Evolutionary conservation across 1,284 basidiomycete genomes (phyloP).

Genomic region (Leccinum solheimii): DNA sequence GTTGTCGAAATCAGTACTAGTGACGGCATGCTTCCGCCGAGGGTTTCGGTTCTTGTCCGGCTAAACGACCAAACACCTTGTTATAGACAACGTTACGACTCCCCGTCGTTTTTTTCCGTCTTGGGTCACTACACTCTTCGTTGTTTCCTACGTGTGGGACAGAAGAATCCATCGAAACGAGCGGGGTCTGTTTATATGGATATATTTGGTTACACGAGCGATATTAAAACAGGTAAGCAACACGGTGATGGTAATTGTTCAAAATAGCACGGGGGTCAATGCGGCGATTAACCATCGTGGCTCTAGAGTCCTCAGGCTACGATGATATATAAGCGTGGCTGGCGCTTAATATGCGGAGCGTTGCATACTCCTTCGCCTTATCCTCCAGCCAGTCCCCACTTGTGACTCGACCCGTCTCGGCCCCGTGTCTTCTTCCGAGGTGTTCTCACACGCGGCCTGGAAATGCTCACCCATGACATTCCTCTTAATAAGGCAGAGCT

Average conservation of each 20-base stretch:
- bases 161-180: not conserved
- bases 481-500: slow-evolving; percentile 25
- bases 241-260: not conserved
- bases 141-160: not conserved
- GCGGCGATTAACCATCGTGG: not conserved
- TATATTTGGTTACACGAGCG: not conserved
- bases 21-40: not conserved
- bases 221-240: not conserved
- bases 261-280: not conserved
- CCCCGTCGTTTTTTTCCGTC: not conserved
- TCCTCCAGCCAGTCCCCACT: not conserved
- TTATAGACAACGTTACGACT: not conserved
- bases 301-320: not conserved
- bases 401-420: too few species aligned
- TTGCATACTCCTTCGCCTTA: not conserved
- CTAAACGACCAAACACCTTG: not conserved
- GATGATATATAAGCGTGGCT: not conserved
- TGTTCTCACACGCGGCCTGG: not conserved
- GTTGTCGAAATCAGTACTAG: not conserved
- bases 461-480: slow-evolving; percentile 5
- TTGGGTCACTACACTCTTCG: not conserved
- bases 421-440: not conserved
- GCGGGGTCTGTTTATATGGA: not conserved
- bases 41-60: not conserved
- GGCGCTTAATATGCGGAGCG: not conserved